Evolutionary conservation across 208 protist genomes (phyloP).

Genomic region (Tritrichomonas foetus): DNA sequence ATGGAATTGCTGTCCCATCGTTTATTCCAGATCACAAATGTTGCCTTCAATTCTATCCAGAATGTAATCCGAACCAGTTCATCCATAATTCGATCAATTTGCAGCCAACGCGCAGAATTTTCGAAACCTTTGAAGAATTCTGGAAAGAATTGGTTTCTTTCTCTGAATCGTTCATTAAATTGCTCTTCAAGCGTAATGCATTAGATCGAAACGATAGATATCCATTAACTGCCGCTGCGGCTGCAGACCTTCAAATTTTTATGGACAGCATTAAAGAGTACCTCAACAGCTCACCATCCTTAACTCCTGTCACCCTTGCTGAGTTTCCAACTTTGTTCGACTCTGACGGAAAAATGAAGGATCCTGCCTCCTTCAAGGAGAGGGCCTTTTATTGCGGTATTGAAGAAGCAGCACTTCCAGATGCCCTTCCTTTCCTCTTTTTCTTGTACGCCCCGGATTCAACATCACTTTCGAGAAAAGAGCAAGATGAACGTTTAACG

Average conservation of each 20-base stretch:
- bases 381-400: neutral
- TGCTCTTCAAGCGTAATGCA: neutral
- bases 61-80: neutral
- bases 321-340: neutral
- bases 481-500: neutral
- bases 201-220: neutral
- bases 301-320: neutral
- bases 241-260: neutral
- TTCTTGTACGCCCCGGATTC: neutral
- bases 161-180: neutral
- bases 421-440: neutral
- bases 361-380: neutral
- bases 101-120: neutral
- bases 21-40: neutral
- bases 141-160: neutral
- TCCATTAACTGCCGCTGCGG: neutral
- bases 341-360: neutral
- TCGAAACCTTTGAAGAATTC: neutral
- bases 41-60: neutral
- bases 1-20: slow-evolving; percentile 26
- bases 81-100: neutral
- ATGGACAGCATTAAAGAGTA: neutral
- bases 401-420: neutral
- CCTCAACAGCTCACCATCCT: neutral
- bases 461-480: neutral